phyloP scores from a whole-genome alignment of 257 asterid species.

The Solanum pimpinellifolium region DNA sequence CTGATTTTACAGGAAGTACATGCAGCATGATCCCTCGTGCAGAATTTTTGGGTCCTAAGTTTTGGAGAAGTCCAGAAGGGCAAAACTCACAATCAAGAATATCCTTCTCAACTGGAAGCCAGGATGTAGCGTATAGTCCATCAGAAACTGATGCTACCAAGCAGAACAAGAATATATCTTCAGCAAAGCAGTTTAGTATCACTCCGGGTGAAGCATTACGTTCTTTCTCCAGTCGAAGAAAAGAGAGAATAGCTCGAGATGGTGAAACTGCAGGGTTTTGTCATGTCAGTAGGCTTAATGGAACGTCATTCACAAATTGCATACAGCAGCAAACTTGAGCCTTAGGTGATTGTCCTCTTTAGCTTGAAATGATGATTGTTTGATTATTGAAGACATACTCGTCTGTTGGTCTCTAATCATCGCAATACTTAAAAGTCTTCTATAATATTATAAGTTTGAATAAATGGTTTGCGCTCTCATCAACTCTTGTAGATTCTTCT shows the following conservation, averaged over 20 bases:
- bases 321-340: constrained; percentile 8
- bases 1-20: constrained; percentile 19
- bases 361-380: not conserved
- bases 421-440: not conserved
- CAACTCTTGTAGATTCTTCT: not conserved
- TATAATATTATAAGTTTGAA: not conserved
- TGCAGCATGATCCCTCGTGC: constrained; percentile 55
- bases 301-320: constrained; percentile 3
- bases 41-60: constrained; percentile 62
- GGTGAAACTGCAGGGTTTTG: not conserved
- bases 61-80: constrained; percentile 56
- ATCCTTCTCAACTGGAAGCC: constrained; percentile 13
- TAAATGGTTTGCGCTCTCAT: not conserved
- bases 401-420: not conserved
- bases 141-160: not conserved
- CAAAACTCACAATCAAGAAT: constrained; percentile 17
- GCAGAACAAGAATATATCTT: not conserved
- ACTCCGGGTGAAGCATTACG: not conserved
- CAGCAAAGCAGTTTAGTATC: not conserved
- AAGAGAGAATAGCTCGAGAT: constrained; percentile 5
- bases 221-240: not conserved
- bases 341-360: not conserved
- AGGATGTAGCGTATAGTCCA: not conserved
- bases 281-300: not conserved
- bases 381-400: not conserved